Percentiles rank a stretch among this genome's conserved stretches.
Conservation (phyloP, 2,329 filamentous ascomycete genomes). For the Coniella lustricola region DNA sequence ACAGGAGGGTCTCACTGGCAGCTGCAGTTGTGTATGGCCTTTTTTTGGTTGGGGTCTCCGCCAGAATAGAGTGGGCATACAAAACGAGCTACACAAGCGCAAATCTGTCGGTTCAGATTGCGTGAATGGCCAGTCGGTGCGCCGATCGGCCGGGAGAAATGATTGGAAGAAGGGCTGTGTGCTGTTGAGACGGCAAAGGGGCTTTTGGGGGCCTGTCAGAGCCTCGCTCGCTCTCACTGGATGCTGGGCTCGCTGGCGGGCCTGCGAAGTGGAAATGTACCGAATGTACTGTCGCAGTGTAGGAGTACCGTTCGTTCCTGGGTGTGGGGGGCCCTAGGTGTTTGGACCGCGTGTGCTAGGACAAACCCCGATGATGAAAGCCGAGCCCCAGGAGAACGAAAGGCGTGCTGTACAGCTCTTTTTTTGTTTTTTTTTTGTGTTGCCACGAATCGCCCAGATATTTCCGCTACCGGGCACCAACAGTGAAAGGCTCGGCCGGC, state of each 20-base stretch:
- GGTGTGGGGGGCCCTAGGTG: background rate
- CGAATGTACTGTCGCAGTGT: too few relatives aligned
- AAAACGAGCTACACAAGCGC: background rate
- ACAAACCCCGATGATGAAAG: conserved; percentile 5
- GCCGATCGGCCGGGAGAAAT: background rate
- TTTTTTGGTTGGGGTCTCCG: background rate
- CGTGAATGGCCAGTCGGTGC: background rate
- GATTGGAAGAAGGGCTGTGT: background rate
- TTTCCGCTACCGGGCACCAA: too few relatives aligned
- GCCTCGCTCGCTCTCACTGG: too few relatives aligned
- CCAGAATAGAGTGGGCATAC: background rate
- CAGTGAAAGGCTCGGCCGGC: too few relatives aligned
- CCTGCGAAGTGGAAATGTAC: too few relatives aligned
- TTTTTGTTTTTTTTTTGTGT: too few relatives aligned
- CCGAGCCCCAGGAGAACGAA: background rate
- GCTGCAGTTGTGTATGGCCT: too few relatives aligned
- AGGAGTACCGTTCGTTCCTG: background rate
- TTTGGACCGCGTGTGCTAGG: background rate
- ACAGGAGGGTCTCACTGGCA: too few relatives aligned
- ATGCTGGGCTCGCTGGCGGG: too few relatives aligned
- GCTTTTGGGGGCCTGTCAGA: too few relatives aligned
- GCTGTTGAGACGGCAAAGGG: too few relatives aligned
- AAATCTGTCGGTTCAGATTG: background rate
- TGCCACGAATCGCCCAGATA: background rate
- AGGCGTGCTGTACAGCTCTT: background rate